phyloP scores from a whole-genome alignment of 2,329 filamentous ascomycete genomes.

The Exophiala aquamarina region DNA sequence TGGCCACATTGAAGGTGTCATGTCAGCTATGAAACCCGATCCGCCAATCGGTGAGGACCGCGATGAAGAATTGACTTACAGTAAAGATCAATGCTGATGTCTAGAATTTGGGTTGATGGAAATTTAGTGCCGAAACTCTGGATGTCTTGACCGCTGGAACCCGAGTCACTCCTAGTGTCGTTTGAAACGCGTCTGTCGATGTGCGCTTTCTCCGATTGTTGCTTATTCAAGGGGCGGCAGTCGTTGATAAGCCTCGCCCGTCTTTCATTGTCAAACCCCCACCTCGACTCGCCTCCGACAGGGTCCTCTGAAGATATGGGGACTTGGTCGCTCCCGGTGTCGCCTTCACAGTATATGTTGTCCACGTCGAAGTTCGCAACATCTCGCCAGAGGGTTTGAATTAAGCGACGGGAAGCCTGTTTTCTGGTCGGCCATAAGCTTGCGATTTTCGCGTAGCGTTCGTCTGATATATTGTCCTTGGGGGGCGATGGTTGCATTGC shows the following conservation, averaged over 20 bases:
- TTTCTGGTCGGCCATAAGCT: slow-evolving; percentile 8
- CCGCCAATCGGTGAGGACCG: too few species aligned
- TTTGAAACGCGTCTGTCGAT: background rate
- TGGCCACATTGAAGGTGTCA: too few species aligned
- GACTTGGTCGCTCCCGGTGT: background rate
- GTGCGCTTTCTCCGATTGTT: background rate
- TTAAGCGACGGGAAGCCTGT: slow-evolving; percentile 4
- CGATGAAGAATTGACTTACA: too few species aligned
- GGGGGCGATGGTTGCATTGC: slow-evolving; percentile 4
- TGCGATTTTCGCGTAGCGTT: slow-evolving; percentile 7
- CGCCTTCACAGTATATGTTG: slow-evolving; percentile 6
- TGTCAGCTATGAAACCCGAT: too few species aligned
- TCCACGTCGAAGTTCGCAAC: slow-evolving; percentile 6
- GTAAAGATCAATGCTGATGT: slow-evolving; percentile 13
- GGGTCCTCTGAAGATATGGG: background rate
- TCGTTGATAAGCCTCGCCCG: slow-evolving; percentile 4
- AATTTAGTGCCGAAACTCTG: slow-evolving; percentile 1
- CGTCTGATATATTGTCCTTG: slow-evolving; percentile 10
- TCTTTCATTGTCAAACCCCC: slow-evolving; percentile 10
- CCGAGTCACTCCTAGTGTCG: too few species aligned
- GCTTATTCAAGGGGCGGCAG: background rate
- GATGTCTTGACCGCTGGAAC: too few species aligned
- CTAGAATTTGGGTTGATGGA: slow-evolving; percentile 8
- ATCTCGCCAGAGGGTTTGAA: slow-evolving; percentile 12
- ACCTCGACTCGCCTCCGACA: background rate